These are phyloP conservation scores for Vigna hirtella DNA, from an alignment of 306 rosid species.

Conservation along the genomic window DNA sequence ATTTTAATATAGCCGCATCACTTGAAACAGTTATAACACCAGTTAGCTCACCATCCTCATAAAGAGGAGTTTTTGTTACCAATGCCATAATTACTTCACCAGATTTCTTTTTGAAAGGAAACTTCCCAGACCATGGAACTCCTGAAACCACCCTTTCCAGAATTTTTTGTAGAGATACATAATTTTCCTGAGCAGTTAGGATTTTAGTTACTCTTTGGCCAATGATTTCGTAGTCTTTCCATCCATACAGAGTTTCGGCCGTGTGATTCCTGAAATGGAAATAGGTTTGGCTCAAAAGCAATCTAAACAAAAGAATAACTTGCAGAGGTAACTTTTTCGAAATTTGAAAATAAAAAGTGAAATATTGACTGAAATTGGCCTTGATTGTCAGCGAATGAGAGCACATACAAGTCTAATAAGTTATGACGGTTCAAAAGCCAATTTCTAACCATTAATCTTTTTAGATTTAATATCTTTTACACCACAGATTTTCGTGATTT, in stretches of 20 bases:
- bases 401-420: not conserved
- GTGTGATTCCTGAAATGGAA: conserved; percentile 63
- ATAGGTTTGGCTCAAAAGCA: conserved; percentile 16
- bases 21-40: conserved; percentile 66
- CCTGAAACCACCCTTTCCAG: conserved; percentile 56
- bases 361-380: conserved; percentile 13
- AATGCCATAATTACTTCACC: conserved; percentile 70
- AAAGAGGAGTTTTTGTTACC: conserved; percentile 64
- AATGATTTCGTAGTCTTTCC: conserved; percentile 71
- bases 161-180: conserved; percentile 52
- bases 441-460: not conserved
- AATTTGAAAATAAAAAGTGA: not conserved
- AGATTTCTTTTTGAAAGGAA: conserved; percentile 74
- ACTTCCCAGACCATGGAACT: conserved; percentile 72
- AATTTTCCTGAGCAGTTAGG: conserved; percentile 58
- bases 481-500: not conserved
- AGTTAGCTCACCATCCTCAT: conserved; percentile 66
- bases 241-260: conserved; percentile 74
- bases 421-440: not conserved
- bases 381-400: conserved; percentile 19
- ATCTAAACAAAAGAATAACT: not conserved
- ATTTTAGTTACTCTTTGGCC: conserved; percentile 54
- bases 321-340: not conserved
- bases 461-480: not conserved
- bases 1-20: conserved; percentile 58